Conservation (phyloP, 192 early-diverging fungal species). For the Geranomyces variabilis region DNA sequence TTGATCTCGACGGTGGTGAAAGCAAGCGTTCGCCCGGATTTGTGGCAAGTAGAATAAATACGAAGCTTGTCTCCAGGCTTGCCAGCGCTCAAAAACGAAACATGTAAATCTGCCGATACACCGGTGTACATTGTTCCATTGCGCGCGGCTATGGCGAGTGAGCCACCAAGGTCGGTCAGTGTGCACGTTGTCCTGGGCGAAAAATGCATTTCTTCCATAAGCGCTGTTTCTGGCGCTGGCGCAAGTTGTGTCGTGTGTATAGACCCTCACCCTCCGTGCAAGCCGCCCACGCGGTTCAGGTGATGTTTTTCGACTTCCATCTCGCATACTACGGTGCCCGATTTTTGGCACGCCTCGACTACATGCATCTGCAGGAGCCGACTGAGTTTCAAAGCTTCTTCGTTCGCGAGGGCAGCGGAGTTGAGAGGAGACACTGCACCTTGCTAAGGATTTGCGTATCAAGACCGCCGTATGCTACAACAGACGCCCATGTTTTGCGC, state of each 20-base stretch:
- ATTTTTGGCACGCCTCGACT: constrained; percentile 19
- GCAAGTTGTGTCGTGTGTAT: not conserved
- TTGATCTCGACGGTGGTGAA: constrained; percentile 22
- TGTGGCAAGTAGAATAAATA: constrained; percentile 22
- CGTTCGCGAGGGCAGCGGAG: not conserved
- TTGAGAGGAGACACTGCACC: too few species aligned
- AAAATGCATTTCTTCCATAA: too few species aligned
- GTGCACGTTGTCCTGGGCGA: constrained; percentile 13
- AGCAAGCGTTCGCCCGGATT: constrained; percentile 27
- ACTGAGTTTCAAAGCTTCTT: not conserved
- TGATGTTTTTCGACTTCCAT: constrained; percentile 31
- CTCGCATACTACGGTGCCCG: constrained; percentile 25
- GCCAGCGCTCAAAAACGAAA: constrained; percentile 31
- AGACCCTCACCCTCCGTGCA: constrained; percentile 30
- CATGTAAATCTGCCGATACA: constrained; percentile 19
- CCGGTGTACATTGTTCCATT: constrained; percentile 25
- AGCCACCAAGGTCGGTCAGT: constrained; percentile 29
- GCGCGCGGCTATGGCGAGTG: constrained; percentile 28
- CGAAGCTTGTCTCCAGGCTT: constrained; percentile 27
- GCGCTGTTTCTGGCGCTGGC: not conserved
- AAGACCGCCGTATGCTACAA: constrained; percentile 19
- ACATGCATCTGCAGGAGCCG: not conserved
- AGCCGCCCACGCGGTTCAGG: constrained; percentile 24
- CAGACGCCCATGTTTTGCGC: constrained; percentile 18
- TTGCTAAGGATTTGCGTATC: constrained; percentile 19